Conservation (phyloP, 2,329 filamentous ascomycete species). For the Clonostachys chloroleuca region DNA sequence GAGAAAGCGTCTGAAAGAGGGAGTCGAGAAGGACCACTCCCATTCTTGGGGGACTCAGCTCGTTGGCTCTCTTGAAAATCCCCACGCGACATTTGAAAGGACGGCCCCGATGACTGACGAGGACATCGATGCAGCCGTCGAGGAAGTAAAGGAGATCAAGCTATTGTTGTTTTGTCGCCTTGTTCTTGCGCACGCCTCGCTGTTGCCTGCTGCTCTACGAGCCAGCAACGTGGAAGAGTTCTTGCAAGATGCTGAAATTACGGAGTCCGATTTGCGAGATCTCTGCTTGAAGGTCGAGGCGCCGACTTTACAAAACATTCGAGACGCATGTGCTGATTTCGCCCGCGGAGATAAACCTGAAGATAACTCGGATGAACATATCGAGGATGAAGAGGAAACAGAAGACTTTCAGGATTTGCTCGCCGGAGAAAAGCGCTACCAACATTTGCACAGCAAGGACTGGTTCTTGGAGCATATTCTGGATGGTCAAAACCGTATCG, state of each 20-base stretch:
- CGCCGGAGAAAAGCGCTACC: conserved; percentile 5
- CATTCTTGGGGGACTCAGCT: conserved; percentile 10
- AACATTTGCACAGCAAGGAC: conserved; percentile 11
- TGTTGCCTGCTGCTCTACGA: conserved; percentile 15
- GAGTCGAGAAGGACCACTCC: conserved; percentile 15
- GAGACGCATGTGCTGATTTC: conserved; percentile 21
- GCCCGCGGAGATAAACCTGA: conserved; percentile 11
- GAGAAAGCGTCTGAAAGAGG: conserved; percentile 14
- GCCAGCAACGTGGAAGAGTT: conserved; percentile 15
- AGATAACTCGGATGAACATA: conserved; percentile 2
- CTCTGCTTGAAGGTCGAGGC: conserved; percentile 17
- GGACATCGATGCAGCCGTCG: conserved; percentile 13
- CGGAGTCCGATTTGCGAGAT: conserved; percentile 16
- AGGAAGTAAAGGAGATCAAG: conserved; percentile 18
- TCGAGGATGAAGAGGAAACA: conserved; percentile 6
- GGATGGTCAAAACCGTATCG: too few species aligned
- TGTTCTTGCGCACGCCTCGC: conserved; percentile 14
- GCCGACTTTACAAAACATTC: conserved; percentile 15
- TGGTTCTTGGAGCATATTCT: conserved; percentile 11
- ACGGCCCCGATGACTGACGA: conserved; percentile 15
- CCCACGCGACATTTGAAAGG: conserved; percentile 11
- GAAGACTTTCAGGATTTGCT: conserved; percentile 12
- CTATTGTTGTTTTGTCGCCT: conserved; percentile 17
- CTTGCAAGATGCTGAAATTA: conserved; percentile 12
- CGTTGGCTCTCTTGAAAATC: conserved; percentile 15